Evolutionary conservation across 208 protist genomes (phyloP).

Genomic region (Crithidia thermophila): DNA sequence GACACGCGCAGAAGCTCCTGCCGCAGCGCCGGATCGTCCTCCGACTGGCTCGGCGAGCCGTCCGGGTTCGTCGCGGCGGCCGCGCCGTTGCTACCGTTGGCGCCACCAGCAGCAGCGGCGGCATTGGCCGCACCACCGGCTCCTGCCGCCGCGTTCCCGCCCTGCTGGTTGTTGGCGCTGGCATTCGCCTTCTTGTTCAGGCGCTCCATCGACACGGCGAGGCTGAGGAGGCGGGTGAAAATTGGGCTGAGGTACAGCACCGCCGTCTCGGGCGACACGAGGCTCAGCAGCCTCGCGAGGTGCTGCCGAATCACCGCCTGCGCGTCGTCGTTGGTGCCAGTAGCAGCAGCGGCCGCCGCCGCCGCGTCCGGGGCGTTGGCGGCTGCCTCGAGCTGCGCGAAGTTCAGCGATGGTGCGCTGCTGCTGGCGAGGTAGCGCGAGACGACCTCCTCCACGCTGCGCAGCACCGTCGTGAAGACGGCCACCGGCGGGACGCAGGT

Average conservation of each 20-base stretch:
- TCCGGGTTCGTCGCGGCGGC: slow-evolving; percentile 22
- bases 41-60: slow-evolving; percentile 10
- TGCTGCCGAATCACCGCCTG: slow-evolving; percentile 58
- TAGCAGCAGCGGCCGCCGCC: background rate
- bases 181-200: slow-evolving; percentile 47
- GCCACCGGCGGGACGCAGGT: slow-evolving; percentile 78
- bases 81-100: no score
- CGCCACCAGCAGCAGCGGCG: slow-evolving; percentile 16
- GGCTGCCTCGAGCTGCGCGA: slow-evolving; percentile 66
- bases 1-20: slow-evolving; percentile 46
- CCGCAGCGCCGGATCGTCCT: slow-evolving; percentile 28
- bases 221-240: slow-evolving; percentile 61
- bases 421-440: slow-evolving; percentile 54
- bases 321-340: slow-evolving; percentile 29
- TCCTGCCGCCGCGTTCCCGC: no score
- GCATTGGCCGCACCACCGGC: slow-evolving; percentile 7
- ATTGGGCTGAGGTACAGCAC: slow-evolving; percentile 72
- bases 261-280: slow-evolving; percentile 83
- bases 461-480: slow-evolving; percentile 63
- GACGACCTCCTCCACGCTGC: slow-evolving; percentile 73
- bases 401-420: slow-evolving; percentile 42
- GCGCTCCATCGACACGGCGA: slow-evolving; percentile 55
- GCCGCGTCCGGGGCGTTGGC: no score
- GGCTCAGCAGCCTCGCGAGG: slow-evolving; percentile 55
- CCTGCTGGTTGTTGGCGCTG: slow-evolving; percentile 24